phyloP scores from a whole-genome alignment of 768 basidiomycete species.

The Boletus rubescentipes region DNA sequence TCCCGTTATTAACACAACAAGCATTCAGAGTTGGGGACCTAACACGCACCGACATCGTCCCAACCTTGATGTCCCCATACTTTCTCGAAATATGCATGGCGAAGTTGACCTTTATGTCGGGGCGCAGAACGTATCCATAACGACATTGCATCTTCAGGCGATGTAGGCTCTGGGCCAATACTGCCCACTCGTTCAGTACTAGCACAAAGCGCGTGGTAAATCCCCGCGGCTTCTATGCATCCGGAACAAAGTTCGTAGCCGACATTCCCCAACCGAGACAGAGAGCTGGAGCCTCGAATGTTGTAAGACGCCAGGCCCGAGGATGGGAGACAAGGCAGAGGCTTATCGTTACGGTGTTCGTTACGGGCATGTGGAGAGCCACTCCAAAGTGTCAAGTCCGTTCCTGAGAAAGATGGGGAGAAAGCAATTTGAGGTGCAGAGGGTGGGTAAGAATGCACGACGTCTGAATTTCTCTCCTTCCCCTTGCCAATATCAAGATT shows the following conservation, averaged over 20 bases:
- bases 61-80: constrained; percentile 82
- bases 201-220: constrained; percentile 71
- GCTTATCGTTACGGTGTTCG: constrained; percentile 36
- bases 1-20: constrained; percentile 2
- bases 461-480: constrained; percentile 39
- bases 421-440: constrained; percentile 31
- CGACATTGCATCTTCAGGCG: constrained; percentile 55
- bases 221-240: constrained; percentile 77
- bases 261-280: constrained; percentile 6
- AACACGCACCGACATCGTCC: constrained; percentile 80
- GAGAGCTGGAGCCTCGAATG: background rate
- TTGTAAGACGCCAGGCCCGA: constrained; percentile 20
- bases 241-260: constrained; percentile 86
- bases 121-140: constrained; percentile 68
- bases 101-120: constrained; percentile 66
- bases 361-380: constrained; percentile 13
- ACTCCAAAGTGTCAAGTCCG: constrained; percentile 16
- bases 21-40: background rate
- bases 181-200: constrained; percentile 34
- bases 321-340: constrained; percentile 44
- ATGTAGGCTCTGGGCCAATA: constrained; percentile 40
- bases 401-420: constrained; percentile 17
- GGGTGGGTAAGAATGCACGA: constrained; percentile 34
- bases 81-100: constrained; percentile 87
- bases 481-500: constrained; percentile 39